Conservation (phyloP, 768 basidiomycete species). For the Kwoniella dendrophila region DNA sequence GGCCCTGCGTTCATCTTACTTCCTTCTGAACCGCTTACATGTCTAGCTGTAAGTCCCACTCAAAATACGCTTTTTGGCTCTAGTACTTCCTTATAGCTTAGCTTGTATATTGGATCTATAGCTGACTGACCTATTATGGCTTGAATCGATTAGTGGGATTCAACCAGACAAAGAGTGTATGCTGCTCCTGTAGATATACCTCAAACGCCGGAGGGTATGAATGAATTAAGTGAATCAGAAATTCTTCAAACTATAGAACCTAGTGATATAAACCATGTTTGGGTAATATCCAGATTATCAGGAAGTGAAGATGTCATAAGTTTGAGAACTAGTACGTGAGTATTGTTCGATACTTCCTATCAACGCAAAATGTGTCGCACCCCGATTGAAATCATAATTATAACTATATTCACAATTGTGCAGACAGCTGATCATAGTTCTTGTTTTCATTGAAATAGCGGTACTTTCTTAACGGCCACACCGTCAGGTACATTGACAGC, state of each 20-base stretch:
- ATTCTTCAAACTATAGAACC: slow-evolving; percentile 50
- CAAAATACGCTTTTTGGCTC: too few species aligned
- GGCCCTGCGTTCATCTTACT: slow-evolving; percentile 53
- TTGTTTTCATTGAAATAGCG: slow-evolving; percentile 26
- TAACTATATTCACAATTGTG: neutral
- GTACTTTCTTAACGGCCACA: slow-evolving; percentile 54
- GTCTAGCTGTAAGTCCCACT: slow-evolving; percentile 53
- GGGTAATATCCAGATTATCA: slow-evolving; percentile 52
- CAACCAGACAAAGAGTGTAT: slow-evolving; percentile 49
- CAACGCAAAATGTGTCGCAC: neutral
- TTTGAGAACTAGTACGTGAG: slow-evolving; percentile 49
- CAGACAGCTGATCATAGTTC: neutral
- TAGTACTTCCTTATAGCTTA: neutral
- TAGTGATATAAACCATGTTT: slow-evolving; percentile 54
- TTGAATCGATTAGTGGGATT: slow-evolving; percentile 49
- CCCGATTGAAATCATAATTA: too few species aligned
- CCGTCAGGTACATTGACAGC: slow-evolving; percentile 52
- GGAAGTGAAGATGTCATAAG: slow-evolving; percentile 53
- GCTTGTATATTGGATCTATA: neutral
- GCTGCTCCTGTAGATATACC: slow-evolving; percentile 52
- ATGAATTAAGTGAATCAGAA: slow-evolving; percentile 48
- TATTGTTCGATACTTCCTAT: slow-evolving; percentile 4
- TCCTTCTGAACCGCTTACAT: slow-evolving; percentile 49
- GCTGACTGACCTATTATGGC: neutral
- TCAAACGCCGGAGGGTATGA: slow-evolving; percentile 48